Percentiles rank a stretch among this genome's conserved stretches.
phyloP scores from a whole-genome alignment of 2,329 filamentous ascomycete species.

The Gliomastix tumulicola region DNA sequence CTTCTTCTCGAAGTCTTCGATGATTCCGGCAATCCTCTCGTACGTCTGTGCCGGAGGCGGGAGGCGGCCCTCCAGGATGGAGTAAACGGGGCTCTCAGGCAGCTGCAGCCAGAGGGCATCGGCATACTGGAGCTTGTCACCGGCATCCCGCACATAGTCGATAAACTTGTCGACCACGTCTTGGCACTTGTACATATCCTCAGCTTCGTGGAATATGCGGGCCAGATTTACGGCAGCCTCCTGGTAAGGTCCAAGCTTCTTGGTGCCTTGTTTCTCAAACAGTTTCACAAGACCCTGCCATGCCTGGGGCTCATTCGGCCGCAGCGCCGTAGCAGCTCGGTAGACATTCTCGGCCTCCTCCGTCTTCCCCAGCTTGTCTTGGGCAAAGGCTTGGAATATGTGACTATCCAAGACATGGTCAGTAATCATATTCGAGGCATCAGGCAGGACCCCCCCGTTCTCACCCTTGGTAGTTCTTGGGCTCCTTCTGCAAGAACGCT shows the following conservation, averaged over 20 bases:
- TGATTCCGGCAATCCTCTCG: conserved; percentile 72
- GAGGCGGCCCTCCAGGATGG: conserved; percentile 75
- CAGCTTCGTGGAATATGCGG: conserved; percentile 61
- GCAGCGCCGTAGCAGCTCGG: conserved; percentile 61
- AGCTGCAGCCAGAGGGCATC: conserved; percentile 70
- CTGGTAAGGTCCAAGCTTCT: conserved; percentile 68
- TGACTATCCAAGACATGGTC: conserved; percentile 40
- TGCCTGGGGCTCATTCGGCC: conserved; percentile 70
- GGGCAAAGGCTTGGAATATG: conserved; percentile 80
- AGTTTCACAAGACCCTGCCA: conserved; percentile 87
- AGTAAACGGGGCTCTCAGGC: conserved; percentile 74
- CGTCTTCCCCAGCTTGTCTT: conserved; percentile 66
- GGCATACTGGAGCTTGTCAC: conserved; percentile 66
- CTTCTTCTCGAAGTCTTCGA: conserved; percentile 81
- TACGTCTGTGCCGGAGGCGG: conserved; percentile 76
- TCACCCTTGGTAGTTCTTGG: conserved; percentile 76
- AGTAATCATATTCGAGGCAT: conserved; percentile 2
- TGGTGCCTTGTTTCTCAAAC: conserved; percentile 69
- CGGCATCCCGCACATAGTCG: conserved; percentile 64
- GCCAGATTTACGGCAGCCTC: conserved; percentile 67
- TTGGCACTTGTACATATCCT: conserved; percentile 57
- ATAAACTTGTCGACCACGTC: conserved; percentile 74
- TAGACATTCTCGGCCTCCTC: conserved; percentile 75
- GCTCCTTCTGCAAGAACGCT: conserved; percentile 63
- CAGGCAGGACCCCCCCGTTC: conserved; percentile 14